Base-by-base conservation (phyloP, 495 filamentous ascomycete species). In the Cryomyces antarcticus region DNA sequence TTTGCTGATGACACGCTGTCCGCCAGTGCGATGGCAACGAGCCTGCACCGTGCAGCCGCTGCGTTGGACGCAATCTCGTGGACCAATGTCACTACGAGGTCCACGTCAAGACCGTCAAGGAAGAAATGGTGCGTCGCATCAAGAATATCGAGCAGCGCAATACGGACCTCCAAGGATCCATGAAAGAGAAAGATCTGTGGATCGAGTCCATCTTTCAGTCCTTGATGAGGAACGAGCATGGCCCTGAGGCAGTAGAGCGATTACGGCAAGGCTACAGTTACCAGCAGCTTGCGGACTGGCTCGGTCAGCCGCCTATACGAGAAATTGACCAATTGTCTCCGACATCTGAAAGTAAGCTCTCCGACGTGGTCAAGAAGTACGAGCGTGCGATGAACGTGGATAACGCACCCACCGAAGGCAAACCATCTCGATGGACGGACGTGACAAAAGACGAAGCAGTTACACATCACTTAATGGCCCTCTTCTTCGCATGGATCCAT, bases 401-500 rank as follows among this genome's bases (percentile, higher is more conserved):
- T 12, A 29, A 42, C 42, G 36, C 31, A 31, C 44, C 45, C 10
- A 41, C 48, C 10, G 48, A 45, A 17, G 38, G 40, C 31, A 38
- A 38, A 7, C 10, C 27, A 24, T 33, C 39, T 28, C 42, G 36
- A 35, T 65, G 62, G 62, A 63, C 61, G 17, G 44, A 44, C 10
- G 59, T 65, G 30, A 58, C 45, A 10, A 30, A 43, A 1, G 51
- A 59, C 39, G 41, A 53, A 28, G 51, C 39, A 7, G 40, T 62
- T 30, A 31, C 58, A 7, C 48, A 59, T 29, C 62, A 65, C 42
- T 44, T 65, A 27, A 57, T 65, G 44, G 56, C 59, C n/a, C 50
- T 65, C 17, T 65, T 62, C 39, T 62, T 65, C 39, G 52, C 59
- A n/a, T 65, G 61, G 61, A 51, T 65, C 12, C 61, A 65, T 48